Conservation (phyloP, 306 rosid species). For the Urtica urens region DNA sequence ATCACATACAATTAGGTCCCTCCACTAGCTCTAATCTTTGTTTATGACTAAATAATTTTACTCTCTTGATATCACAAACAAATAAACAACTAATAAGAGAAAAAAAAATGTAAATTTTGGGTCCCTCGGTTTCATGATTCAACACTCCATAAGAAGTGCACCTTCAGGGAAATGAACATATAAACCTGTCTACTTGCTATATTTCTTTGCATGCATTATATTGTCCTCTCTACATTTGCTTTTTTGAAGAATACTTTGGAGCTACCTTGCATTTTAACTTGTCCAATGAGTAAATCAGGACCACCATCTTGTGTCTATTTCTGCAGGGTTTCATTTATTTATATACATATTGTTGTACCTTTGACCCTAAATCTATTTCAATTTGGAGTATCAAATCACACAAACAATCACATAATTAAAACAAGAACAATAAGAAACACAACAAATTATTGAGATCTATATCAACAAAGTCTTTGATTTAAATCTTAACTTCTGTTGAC, state of each 20-base stretch:
- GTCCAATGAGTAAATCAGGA: slow-evolving; percentile 20
- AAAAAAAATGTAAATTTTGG: not conserved
- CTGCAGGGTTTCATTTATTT: not conserved
- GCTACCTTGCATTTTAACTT: slow-evolving; percentile 11
- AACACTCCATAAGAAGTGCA: slow-evolving; percentile 22
- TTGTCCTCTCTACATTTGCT: slow-evolving; percentile 26
- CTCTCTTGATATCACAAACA: not conserved
- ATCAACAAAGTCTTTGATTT: no score
- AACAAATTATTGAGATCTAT: not conserved
- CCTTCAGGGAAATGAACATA: slow-evolving; percentile 15
- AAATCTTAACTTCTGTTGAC: no score
- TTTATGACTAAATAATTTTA: not conserved
- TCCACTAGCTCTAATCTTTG: slow-evolving; percentile 8
- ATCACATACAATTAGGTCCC: slow-evolving; percentile 9
- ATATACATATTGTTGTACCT: not conserved
- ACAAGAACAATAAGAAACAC: not conserved
- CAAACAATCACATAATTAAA: no score
- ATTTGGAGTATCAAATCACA: no score
- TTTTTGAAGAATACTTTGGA: slow-evolving; percentile 15
- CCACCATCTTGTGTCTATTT: slow-evolving; percentile 6
- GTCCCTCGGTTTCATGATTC: slow-evolving; percentile 22
- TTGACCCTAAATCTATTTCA: no score
- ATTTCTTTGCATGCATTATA: slow-evolving; percentile 35
- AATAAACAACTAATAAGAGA: not conserved
- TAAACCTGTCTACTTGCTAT: slow-evolving; percentile 21